These are phyloP conservation scores for Saitozyma podzolica DNA, from an alignment of 768 basidiomycete genomes.

Conservation along the genomic window DNA sequence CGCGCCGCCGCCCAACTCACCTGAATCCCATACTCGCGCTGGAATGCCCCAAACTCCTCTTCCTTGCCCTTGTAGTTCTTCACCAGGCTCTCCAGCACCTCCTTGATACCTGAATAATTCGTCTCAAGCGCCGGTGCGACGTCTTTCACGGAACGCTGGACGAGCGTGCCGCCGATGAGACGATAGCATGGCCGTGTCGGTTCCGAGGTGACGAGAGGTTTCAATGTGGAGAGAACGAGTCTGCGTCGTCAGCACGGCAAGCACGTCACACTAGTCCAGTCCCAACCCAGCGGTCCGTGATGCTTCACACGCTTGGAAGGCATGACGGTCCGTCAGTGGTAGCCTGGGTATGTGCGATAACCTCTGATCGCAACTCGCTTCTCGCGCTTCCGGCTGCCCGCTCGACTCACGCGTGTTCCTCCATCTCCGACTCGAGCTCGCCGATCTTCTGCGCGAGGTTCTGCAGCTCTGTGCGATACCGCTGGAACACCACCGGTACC, in stretches of 20 bases:
- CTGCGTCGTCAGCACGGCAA: slow-evolving; percentile 54
- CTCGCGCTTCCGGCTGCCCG: background rate
- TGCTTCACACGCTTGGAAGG: background rate
- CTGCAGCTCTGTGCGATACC: slow-evolving; percentile 84
- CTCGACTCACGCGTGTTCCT: slow-evolving; percentile 79
- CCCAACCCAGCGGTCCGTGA: background rate
- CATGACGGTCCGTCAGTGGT: background rate
- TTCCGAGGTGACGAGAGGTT: slow-evolving; percentile 76
- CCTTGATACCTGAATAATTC: slow-evolving; percentile 67
- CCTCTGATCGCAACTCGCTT: no score
- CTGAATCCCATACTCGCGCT: slow-evolving; percentile 58
- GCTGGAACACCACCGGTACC: slow-evolving; percentile 61
- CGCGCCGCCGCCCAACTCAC: slow-evolving; percentile 48
- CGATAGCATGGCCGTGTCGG: slow-evolving; percentile 95
- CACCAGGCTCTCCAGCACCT: slow-evolving; percentile 72
- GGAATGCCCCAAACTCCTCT: slow-evolving; percentile 48
- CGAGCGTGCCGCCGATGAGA: slow-evolving; percentile 90
- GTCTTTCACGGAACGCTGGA: slow-evolving; percentile 92
- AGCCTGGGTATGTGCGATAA: background rate
- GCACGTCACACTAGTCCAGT: background rate
- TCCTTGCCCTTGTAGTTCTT: slow-evolving; percentile 73
- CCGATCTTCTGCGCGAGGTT: slow-evolving; percentile 90
- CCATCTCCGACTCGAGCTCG: slow-evolving; percentile 91
- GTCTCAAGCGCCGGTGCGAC: slow-evolving; percentile 85
- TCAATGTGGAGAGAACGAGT: slow-evolving; percentile 81